Percentiles rank a stretch among this genome's conserved stretches.
Conservation (phyloP, 495 filamentous ascomycete genomes). For the Letharia lupina region DNA sequence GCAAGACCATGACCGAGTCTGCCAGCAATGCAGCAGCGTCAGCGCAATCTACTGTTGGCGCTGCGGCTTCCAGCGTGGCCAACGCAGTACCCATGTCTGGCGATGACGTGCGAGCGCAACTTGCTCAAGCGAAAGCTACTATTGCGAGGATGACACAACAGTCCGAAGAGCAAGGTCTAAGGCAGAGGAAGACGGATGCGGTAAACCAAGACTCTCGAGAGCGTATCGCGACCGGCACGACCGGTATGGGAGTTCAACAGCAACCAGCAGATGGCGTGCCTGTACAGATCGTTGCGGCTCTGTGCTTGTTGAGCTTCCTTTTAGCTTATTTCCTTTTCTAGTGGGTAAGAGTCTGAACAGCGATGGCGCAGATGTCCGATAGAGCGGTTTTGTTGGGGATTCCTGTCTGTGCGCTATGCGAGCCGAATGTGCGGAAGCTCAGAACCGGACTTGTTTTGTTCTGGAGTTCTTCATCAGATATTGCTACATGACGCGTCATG, state of each 20-base stretch:
- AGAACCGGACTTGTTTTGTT: not conserved
- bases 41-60: slow-evolving; percentile 30
- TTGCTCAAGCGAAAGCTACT: slow-evolving; percentile 65
- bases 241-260: slow-evolving; percentile 46
- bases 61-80: slow-evolving; percentile 36
- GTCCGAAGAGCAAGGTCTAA: slow-evolving; percentile 57
- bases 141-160: slow-evolving; percentile 65
- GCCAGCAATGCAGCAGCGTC: slow-evolving; percentile 19
- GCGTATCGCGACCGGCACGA: slow-evolving; percentile 35
- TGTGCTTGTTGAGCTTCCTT: slow-evolving; percentile 86
- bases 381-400: not conserved
- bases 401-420: not conserved
- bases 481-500: not conserved
- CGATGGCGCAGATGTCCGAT: not conserved
- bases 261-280: slow-evolving; percentile 69
- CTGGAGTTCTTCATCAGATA: not conserved
- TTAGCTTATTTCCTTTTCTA: slow-evolving; percentile 94
- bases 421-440: not conserved
- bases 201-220: slow-evolving; percentile 31
- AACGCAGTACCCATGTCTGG: slow-evolving; percentile 41
- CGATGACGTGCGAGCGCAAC: slow-evolving; percentile 61
- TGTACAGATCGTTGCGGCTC: slow-evolving; percentile 67
- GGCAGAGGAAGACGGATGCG: slow-evolving; percentile 52
- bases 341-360: slow-evolving; percentile 15
- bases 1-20: not conserved